Conservation (phyloP, 768 basidiomycete species). For the Cantharellus anzutake region DNA sequence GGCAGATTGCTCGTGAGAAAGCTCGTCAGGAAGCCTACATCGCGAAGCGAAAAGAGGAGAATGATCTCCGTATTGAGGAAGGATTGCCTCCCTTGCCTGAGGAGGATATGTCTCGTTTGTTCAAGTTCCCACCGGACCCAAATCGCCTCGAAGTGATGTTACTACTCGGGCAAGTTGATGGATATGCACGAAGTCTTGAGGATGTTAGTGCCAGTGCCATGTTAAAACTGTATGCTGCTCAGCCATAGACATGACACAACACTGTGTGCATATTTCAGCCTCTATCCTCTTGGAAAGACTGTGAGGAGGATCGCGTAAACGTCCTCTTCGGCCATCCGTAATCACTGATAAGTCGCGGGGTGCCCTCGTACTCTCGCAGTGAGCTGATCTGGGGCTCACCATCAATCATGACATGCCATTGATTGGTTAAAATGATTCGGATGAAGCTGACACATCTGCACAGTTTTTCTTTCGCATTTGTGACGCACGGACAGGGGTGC, state of each 20-base stretch:
- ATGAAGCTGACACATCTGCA: no score
- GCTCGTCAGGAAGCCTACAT: constrained; percentile 59
- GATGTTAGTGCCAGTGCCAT: constrained; percentile 41
- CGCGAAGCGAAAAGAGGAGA: constrained; percentile 80
- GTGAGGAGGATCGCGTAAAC: no score
- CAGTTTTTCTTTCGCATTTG: no score
- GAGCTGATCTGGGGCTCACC: no score
- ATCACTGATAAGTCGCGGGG: no score
- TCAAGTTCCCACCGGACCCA: constrained; percentile 79
- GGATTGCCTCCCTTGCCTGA: constrained; percentile 75
- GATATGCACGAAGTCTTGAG: constrained; percentile 52
- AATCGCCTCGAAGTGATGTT: constrained; percentile 76
- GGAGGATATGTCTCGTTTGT: constrained; percentile 65
- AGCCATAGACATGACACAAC: constrained; percentile 2
- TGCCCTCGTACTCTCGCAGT: no score
- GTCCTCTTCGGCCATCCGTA: no score
- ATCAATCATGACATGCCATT: no score
- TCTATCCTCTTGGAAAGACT: no score
- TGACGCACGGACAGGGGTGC: no score
- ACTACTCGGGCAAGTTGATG: constrained; percentile 74
- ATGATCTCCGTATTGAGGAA: constrained; percentile 52
- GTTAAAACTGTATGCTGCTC: constrained; percentile 71
- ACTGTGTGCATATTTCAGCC: no score
- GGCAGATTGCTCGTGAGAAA: constrained; percentile 79
- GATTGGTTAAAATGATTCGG: no score